phyloP scores from a whole-genome alignment of 441 rosid genomes.

The Adansonia rubrostipa region DNA sequence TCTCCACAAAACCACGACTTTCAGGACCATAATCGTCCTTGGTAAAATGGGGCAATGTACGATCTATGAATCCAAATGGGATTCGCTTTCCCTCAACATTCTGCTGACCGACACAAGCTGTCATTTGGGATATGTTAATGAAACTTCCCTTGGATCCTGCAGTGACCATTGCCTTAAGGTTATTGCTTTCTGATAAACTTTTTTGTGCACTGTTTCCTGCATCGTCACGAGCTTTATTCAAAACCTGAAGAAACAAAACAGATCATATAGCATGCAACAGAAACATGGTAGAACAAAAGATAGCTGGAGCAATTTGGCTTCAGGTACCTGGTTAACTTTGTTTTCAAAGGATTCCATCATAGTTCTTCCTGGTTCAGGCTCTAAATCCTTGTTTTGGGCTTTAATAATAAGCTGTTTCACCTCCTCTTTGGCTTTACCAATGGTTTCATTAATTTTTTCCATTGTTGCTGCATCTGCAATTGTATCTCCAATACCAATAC shows the following conservation, averaged over 20 bases:
- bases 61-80: slow-evolving; percentile 88
- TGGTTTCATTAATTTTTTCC: slow-evolving; percentile 94
- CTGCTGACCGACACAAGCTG: slow-evolving; percentile 99
- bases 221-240: slow-evolving; percentile 99
- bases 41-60: slow-evolving; percentile 96
- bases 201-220: slow-evolving; percentile 98
- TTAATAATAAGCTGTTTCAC: slow-evolving; percentile 80
- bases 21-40: slow-evolving; percentile 98
- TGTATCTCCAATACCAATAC: slow-evolving; percentile 99
- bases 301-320: slow-evolving; percentile 14
- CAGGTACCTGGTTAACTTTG: slow-evolving; percentile 88
- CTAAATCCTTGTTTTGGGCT: slow-evolving; percentile 75
- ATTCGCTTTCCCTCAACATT: slow-evolving; percentile 99
- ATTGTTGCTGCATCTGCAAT: slow-evolving; percentile 98
- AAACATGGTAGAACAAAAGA: not conserved
- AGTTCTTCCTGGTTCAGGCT: slow-evolving; percentile 97
- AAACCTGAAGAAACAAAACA: slow-evolving; percentile 51
- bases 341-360: slow-evolving; percentile 98
- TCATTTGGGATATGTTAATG: slow-evolving; percentile 98
- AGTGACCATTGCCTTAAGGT: slow-evolving; percentile 99
- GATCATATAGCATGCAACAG: slow-evolving; percentile 25
- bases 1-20: slow-evolving; percentile 99
- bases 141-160: slow-evolving; percentile 99
- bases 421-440: slow-evolving; percentile 74
- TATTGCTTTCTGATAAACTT: slow-evolving; percentile 96